Conservation (phyloP, 371 early-diverging fungal species). For the Mortierella sp. region DNA sequence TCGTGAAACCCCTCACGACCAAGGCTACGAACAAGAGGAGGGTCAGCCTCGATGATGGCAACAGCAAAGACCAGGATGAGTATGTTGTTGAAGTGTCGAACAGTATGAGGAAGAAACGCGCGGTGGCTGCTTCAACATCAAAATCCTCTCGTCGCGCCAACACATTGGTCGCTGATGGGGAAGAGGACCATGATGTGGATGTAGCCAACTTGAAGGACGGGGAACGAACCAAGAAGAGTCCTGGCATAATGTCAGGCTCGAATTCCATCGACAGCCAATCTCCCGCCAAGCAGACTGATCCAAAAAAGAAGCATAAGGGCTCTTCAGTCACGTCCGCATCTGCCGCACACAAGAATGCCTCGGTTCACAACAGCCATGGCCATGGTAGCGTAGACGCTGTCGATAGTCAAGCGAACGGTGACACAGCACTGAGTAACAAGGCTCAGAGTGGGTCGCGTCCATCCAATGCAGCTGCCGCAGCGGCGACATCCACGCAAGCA, state of each 20-base stretch:
- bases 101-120: slow-evolving; percentile 30
- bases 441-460: too few species aligned
- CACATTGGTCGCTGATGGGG: too few species aligned
- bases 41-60: slow-evolving; percentile 11
- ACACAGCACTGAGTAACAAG: too few species aligned
- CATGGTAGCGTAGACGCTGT: background rate
- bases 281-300: slow-evolving; percentile 1
- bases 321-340: background rate
- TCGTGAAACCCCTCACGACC: background rate
- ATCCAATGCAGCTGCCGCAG: too few species aligned
- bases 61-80: slow-evolving; percentile 4
- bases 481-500: too few species aligned
- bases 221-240: too few species aligned
- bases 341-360: background rate
- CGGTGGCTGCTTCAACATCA: too few species aligned
- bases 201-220: too few species aligned
- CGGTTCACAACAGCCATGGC: too few species aligned
- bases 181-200: too few species aligned
- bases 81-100: slow-evolving; percentile 11
- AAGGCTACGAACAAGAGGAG: slow-evolving; percentile 1
- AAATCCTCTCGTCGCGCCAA: background rate
- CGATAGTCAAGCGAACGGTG: background rate
- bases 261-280: too few species aligned
- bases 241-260: too few species aligned
- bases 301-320: background rate